Base-by-base conservation (phyloP, 2,329 filamentous ascomycete species). In the Coniochaeta ligniaria region DNA sequence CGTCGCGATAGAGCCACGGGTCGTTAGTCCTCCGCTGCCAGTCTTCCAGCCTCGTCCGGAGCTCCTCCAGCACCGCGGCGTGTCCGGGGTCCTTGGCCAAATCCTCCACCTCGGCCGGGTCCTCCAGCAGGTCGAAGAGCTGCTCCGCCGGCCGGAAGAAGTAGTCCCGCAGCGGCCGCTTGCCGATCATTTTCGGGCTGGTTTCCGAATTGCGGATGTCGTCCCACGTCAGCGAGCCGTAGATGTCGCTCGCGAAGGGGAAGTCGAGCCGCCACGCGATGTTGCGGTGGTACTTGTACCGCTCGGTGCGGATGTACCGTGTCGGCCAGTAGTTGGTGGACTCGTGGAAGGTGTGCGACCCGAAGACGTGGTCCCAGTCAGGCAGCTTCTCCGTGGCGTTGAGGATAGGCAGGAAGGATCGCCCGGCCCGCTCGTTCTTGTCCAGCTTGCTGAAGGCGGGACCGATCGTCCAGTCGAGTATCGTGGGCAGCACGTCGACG, bases 301-400 rank as follows among this genome's bases (percentile, higher is more conserved):
- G 67, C 0, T 64, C 66, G 2, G 68, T 73, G n/a, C 79, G 76
- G 38, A 81, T 68, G 63, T 73, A 77, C 14, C 79, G 73, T 1
- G 79, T 82, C 0, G 80, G 79, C 73, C 75, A 82, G 68, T 81
- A 82, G 63, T 81, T 80, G 6, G 73, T 74, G 2, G 78, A 69
- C 61, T 82, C 79, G 60, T 82, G 79, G 65, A 80, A 81, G 1
- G 80, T 82, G 65, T 82, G 79, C 0, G 78, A 80, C 17, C 80
- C 79, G 61, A 77, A 81, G 8, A 81, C 74, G 12, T 75, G 71
- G 22, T 28, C 45, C 45, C 17, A 14, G 4, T 50, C 52, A 4
- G 12, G 35, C 12, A 38, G 12, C 35, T 17, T 9, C 55, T 43
- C 0, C 59, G 35, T 38, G 35, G 35, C 61, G 11, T 66, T 63